A percentile compares a stretch with the other conserved stretches of the same genome.
These are phyloP conservation scores for Pelagophyceae sp. DNA, from an alignment of 352 stramenopile genomes.

Conservation along the genomic window DNA sequence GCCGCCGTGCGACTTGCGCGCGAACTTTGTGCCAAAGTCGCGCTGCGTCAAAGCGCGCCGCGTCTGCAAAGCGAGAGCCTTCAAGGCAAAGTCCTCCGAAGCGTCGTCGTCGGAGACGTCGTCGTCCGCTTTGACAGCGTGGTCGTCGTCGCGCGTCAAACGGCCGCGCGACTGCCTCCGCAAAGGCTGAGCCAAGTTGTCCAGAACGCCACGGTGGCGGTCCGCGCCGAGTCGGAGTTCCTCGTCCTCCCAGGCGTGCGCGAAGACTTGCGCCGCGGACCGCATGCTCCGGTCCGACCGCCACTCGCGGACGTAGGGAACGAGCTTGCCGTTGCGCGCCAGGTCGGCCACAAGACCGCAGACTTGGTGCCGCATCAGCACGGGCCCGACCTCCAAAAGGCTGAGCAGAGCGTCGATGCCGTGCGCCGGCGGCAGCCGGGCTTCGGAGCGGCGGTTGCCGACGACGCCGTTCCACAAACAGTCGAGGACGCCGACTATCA, in stretches of 20 bases:
- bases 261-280: slow-evolving; percentile 32
- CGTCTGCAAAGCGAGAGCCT: neutral
- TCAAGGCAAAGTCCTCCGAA: neutral
- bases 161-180: slow-evolving; percentile 22
- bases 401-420: slow-evolving; percentile 36
- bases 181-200: slow-evolving; percentile 31
- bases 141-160: neutral
- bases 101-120: neutral
- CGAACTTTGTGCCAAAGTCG: slow-evolving; percentile 21
- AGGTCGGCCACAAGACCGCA: slow-evolving; percentile 31
- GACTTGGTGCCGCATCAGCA: slow-evolving; percentile 36
- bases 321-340: slow-evolving; percentile 31
- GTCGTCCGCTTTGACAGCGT: neutral
- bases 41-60: neutral
- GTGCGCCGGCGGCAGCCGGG: slow-evolving; percentile 31
- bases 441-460: slow-evolving; percentile 37
- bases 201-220: slow-evolving; percentile 30
- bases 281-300: slow-evolving; percentile 35
- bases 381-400: slow-evolving; percentile 37
- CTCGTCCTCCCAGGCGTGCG: slow-evolving; percentile 38
- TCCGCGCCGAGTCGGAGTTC: slow-evolving; percentile 34
- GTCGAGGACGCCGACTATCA: slow-evolving; percentile 35
- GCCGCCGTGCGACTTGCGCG: neutral
- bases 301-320: slow-evolving; percentile 34
- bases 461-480: slow-evolving; percentile 38